Evolutionary conservation across 805 yeast species (phyloP).

Genomic region (Teunomyces stri): DNA sequence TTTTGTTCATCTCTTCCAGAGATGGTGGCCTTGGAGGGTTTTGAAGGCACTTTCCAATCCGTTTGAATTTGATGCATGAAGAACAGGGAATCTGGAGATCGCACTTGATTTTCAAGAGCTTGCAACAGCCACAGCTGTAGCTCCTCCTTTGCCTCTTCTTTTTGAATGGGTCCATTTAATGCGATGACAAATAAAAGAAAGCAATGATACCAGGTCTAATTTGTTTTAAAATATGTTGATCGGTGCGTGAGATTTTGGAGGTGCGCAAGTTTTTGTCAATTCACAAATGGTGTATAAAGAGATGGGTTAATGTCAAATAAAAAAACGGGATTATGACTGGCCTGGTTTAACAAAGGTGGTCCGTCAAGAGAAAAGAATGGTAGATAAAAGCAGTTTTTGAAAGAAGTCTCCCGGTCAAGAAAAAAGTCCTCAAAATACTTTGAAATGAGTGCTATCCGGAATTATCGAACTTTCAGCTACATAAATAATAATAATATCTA

Average conservation of each 20-base stretch:
- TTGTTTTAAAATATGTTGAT: not conserved
- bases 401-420: not conserved
- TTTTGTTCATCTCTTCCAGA: slow-evolving; percentile 32
- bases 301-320: not conserved
- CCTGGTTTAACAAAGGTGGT: not conserved
- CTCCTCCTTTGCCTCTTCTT: slow-evolving; percentile 45
- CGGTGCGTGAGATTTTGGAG: not conserved
- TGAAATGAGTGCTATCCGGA: not conserved
- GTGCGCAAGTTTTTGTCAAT: not conserved
- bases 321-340: not conserved
- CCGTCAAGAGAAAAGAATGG: not conserved
- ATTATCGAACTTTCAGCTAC: slow-evolving; percentile 1
- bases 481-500: not conserved
- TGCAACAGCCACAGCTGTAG: slow-evolving; percentile 58
- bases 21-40: slow-evolving; percentile 47
- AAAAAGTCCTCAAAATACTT: not conserved
- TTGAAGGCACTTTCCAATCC: slow-evolving; percentile 36
- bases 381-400: not conserved
- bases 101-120: slow-evolving; percentile 52
- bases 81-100: slow-evolving; percentile 49
- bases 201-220: not conserved
- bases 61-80: slow-evolving; percentile 39
- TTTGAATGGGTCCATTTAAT: slow-evolving; percentile 4
- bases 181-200: not conserved
- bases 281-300: not conserved